These are phyloP conservation scores for Tilletia setariae DNA, from an alignment of 1,284 basidiomycete genomes.

Conservation along the genomic window DNA sequence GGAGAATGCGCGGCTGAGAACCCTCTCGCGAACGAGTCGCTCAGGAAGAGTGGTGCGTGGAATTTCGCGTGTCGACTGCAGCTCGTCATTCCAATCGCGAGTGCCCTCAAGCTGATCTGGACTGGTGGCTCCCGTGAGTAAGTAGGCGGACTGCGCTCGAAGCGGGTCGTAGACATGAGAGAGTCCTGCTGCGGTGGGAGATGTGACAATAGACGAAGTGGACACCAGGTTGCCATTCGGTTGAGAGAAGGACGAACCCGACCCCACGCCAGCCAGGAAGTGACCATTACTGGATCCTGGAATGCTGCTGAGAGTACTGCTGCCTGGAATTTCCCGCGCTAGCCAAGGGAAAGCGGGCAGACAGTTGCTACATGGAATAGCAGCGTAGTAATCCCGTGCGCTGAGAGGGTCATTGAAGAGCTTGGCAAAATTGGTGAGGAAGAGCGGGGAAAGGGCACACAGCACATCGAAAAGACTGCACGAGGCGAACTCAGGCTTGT, in stretches of 20 bases:
- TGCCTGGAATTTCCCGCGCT: conserved; percentile 38
- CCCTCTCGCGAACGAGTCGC: conserved; percentile 60
- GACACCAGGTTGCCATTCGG: background rate
- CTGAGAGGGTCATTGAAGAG: conserved; percentile 52
- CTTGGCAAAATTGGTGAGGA: conserved; percentile 50
- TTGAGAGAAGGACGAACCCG: background rate
- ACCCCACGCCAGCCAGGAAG: background rate
- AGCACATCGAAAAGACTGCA: conserved; percentile 61
- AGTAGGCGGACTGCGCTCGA: conserved; percentile 61
- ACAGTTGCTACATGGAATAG: conserved; percentile 60
- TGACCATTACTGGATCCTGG: background rate
- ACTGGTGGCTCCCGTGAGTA: conserved; percentile 60
- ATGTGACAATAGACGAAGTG: background rate
- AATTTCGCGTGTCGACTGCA: conserved; percentile 61
- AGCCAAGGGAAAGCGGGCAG: conserved; percentile 62
- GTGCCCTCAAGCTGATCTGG: conserved; percentile 60
- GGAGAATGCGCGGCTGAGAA: conserved; percentile 60
- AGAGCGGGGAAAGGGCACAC: conserved; percentile 56
- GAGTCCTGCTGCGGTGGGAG: conserved; percentile 20
- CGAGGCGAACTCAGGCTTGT: conserved; percentile 41
- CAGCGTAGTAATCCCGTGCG: conserved; percentile 53
- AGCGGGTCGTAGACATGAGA: conserved; percentile 58
- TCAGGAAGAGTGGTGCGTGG: conserved; percentile 59
- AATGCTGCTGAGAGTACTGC: background rate
- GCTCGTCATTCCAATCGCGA: conserved; percentile 65